phyloP scores from a whole-genome alignment of 176 grass and related monocot species.

The Oryza australiensis region DNA sequence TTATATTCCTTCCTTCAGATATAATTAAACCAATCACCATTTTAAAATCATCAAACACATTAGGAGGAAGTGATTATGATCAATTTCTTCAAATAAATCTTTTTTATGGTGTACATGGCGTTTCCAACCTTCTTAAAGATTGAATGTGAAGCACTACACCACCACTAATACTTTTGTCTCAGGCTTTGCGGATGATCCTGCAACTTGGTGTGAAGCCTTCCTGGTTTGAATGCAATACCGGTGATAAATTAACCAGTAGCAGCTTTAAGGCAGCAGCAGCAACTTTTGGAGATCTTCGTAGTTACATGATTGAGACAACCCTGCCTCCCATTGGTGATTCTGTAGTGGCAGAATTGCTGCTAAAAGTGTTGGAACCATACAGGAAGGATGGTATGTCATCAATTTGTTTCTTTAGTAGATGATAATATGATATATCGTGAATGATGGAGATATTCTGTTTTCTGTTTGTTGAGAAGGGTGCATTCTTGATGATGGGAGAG shows the following conservation, averaged over 20 bases:
- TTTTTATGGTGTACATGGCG: not conserved
- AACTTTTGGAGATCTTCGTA: conserved; percentile 70
- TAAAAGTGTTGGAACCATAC: conserved; percentile 95
- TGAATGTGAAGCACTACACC: not conserved
- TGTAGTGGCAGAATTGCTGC: conserved; percentile 92
- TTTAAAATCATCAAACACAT: not conserved
- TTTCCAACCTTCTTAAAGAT: conserved; percentile 22
- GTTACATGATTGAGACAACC: conserved; percentile 88
- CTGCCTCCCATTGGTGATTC: conserved; percentile 83
- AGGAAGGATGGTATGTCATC: conserved; percentile 71
- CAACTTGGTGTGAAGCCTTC: conserved; percentile 91
- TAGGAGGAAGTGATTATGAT: conserved; percentile 6
- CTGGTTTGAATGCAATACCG: conserved; percentile 74
- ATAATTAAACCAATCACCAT: conserved; percentile 13
- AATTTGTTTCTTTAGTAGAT: conserved; percentile 1
- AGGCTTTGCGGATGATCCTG: conserved; percentile 93
- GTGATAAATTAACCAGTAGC: conserved; percentile 36
- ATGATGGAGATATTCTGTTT: conserved; percentile 12
- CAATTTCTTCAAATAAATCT: conserved; percentile 13
- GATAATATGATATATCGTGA: conserved; percentile 26
- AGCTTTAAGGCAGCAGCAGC: conserved; percentile 46
- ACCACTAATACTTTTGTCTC: conserved; percentile 18
- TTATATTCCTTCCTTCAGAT: conserved; percentile 23
- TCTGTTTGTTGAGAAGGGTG: conserved; percentile 58
- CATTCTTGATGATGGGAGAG: conserved; percentile 97